A percentile compares a stretch with the other conserved stretches of the same genome.
phyloP scores from a whole-genome alignment of 768 basidiomycete species.

The Lentinula boryana region DNA sequence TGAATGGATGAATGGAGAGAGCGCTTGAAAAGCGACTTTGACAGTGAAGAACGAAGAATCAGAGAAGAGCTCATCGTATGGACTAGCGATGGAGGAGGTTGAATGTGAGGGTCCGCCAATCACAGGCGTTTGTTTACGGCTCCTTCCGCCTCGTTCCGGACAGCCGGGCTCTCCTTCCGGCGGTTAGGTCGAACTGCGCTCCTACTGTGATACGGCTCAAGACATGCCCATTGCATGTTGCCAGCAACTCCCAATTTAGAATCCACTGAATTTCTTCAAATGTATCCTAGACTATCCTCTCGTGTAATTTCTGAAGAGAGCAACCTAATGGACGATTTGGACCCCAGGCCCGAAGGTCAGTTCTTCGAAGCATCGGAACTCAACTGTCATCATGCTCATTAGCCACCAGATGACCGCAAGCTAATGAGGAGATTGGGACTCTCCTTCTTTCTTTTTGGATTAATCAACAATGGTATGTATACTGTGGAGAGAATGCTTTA shows the following conservation, averaged over 20 bases:
- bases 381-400: not conserved
- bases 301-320: not conserved
- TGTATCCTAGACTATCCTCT: not conserved
- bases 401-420: conserved; percentile 17
- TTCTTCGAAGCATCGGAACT: not conserved
- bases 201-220: not conserved
- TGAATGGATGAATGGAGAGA: conserved; percentile 33
- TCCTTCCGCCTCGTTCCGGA: not conserved
- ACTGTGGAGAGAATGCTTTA: conserved; percentile 3
- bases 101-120: conserved; percentile 3
- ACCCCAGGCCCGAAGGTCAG: not conserved
- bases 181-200: not conserved
- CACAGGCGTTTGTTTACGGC: conserved; percentile 6
- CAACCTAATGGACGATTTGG: not conserved
- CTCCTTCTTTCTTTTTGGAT: conserved; percentile 89
- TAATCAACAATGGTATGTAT: conserved; percentile 80
- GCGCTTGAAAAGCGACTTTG: conserved; percentile 37
- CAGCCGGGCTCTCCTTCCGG: not conserved
- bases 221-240: conserved; percentile 1
- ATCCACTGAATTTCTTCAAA: not conserved
- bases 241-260: not conserved
- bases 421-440: conserved; percentile 34
- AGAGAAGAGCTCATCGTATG: conserved; percentile 43
- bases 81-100: conserved; percentile 1
- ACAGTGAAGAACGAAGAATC: conserved; percentile 42